Percentiles rank a stretch among this genome's conserved stretches.
Conservation (phyloP, 1,139 yeast genomes). For the Scheffersomyces illinoinensis region DNA sequence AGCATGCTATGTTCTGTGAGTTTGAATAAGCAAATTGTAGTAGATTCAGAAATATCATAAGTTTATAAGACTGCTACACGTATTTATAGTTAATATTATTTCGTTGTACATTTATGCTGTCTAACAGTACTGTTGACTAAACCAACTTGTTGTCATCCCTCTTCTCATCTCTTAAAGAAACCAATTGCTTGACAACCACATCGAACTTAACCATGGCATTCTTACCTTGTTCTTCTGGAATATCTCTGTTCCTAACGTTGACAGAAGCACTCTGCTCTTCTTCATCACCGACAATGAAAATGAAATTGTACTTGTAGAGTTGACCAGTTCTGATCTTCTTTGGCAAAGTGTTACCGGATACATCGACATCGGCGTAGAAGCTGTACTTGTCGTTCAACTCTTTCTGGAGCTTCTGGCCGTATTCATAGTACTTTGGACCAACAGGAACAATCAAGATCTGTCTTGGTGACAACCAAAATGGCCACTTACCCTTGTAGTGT, state of each 20-base stretch:
- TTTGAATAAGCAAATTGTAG: not conserved
- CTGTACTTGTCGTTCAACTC: conserved; percentile 61
- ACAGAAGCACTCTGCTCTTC: conserved; percentile 79
- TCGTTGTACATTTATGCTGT: not conserved
- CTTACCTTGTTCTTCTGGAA: conserved; percentile 80
- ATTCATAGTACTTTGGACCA: conserved; percentile 86
- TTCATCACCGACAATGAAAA: conserved; percentile 94
- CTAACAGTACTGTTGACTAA: conserved; percentile 11
- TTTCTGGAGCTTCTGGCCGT: conserved; percentile 79
- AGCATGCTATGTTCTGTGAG: no score
- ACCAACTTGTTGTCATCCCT: conserved; percentile 65
- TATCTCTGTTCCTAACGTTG: conserved; percentile 92
- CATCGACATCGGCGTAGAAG: conserved; percentile 89
- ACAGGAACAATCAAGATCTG: conserved; percentile 94
- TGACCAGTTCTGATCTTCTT: conserved; percentile 97
- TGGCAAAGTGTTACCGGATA: conserved; percentile 91
- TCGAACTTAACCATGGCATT: conserved; percentile 76
- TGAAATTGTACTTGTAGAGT: conserved; percentile 86
- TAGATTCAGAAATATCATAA: no score
- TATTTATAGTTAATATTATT: not conserved
- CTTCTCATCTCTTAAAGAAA: conserved; percentile 62
- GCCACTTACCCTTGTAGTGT: conserved; percentile 98
- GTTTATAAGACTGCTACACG: not conserved
- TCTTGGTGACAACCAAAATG: conserved; percentile 98
- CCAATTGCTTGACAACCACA: conserved; percentile 67